These are phyloP conservation scores for Tulasnella calospora DNA, from an alignment of 768 basidiomycete genomes.

Conservation along the genomic window DNA sequence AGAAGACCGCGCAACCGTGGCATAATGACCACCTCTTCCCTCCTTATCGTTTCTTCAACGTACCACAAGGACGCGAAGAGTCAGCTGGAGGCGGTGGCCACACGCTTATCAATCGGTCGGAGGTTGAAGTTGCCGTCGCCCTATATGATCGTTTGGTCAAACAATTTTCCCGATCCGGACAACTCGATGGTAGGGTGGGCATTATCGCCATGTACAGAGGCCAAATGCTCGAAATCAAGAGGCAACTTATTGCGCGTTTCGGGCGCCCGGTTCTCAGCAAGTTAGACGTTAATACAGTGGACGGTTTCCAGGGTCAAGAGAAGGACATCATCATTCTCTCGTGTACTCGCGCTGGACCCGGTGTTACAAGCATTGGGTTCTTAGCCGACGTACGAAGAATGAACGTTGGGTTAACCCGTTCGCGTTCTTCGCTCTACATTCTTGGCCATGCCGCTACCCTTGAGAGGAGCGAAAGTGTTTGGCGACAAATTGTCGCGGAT, in stretches of 20 bases:
- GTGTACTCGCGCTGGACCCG: slow-evolving; percentile 88
- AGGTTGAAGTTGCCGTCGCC: slow-evolving; percentile 68
- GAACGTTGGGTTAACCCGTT: slow-evolving; percentile 99
- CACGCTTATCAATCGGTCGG: slow-evolving; percentile 70
- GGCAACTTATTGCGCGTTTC: slow-evolving; percentile 64
- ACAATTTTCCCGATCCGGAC: slow-evolving; percentile 50
- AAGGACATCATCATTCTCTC: slow-evolving; percentile 99
- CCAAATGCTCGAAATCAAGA: slow-evolving; percentile 70
- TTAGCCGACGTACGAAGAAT: slow-evolving; percentile 84
- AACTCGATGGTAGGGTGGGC: slow-evolving; percentile 55
- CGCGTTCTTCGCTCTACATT: slow-evolving; percentile 89
- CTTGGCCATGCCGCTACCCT: slow-evolving; percentile 87
- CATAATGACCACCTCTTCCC: slow-evolving; percentile 82
- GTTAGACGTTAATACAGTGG: slow-evolving; percentile 94
- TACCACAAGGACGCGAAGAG: slow-evolving; percentile 60
- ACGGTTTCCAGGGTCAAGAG: slow-evolving; percentile 99
- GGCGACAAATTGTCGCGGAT: slow-evolving; percentile 73
- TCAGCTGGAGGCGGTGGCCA: slow-evolving; percentile 48
- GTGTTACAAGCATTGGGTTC: slow-evolving; percentile 80
- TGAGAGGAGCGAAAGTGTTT: slow-evolving; percentile 74
- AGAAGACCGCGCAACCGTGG: slow-evolving; percentile 81
- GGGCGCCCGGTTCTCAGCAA: slow-evolving; percentile 62
- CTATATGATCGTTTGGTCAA: slow-evolving; percentile 66
- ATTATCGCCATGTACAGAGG: slow-evolving; percentile 94
- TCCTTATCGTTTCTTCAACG: slow-evolving; percentile 85